These are phyloP conservation scores for Podaxis sp. DNA, from an alignment of 768 basidiomycete genomes.

Conservation along the genomic window DNA sequence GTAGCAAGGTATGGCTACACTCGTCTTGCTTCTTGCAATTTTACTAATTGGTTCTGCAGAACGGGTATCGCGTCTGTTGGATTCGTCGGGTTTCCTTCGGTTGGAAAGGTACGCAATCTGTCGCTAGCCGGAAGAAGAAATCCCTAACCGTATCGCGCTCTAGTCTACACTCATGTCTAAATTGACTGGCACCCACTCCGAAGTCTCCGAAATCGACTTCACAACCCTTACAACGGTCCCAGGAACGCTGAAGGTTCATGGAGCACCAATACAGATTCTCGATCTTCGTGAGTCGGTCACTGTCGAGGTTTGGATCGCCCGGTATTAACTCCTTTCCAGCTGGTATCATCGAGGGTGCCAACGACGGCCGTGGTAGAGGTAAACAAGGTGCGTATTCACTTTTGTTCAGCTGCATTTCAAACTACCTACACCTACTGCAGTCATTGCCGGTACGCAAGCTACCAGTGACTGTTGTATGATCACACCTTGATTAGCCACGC, in stretches of 20 bases:
- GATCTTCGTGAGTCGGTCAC: conserved; percentile 68
- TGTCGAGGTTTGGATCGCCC: background rate
- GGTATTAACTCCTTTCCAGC: conserved; percentile 36
- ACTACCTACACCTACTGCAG: conserved; percentile 27
- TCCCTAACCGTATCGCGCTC: background rate
- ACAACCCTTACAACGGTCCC: conserved; percentile 95
- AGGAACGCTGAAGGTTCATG: conserved; percentile 91
- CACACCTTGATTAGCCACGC: conserved; percentile 8
- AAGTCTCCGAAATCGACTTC: conserved; percentile 95
- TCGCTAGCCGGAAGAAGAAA: background rate
- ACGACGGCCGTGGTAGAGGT: conserved; percentile 94
- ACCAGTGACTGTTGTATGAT: background rate
- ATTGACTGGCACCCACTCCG: conserved; percentile 93
- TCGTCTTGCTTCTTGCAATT: conserved; percentile 1
- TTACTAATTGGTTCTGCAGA: conserved; percentile 27
- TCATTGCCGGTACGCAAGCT: conserved; percentile 68
- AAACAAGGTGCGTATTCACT: conserved; percentile 65
- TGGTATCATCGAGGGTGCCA: conserved; percentile 98
- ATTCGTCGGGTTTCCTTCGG: conserved; percentile 90
- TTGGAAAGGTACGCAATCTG: conserved; percentile 68
- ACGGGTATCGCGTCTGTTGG: conserved; percentile 98
- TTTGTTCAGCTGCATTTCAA: background rate
- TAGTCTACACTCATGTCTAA: conserved; percentile 94
- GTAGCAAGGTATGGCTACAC: conserved; percentile 57
- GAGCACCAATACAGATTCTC: conserved; percentile 92